Percentiles rank a stretch among this genome's conserved stretches.
These are phyloP conservation scores for Fusarium fracticaudum DNA, from an alignment of 2,329 filamentous ascomycete genomes.

Conservation along the genomic window DNA sequence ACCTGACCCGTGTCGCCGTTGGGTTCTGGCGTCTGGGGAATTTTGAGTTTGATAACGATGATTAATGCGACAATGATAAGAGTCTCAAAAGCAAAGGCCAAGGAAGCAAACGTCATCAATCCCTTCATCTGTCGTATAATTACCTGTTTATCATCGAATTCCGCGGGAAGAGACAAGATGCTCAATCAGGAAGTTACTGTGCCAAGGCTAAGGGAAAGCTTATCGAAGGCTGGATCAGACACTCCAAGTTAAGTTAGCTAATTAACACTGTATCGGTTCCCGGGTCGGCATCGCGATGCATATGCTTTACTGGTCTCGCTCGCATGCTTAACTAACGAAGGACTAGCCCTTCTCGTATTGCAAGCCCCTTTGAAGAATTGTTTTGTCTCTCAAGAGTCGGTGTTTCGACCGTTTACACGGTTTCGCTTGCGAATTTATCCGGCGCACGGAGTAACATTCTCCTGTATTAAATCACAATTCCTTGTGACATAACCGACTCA, in stretches of 20 bases:
- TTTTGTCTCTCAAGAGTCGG: neutral
- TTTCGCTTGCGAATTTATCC: constrained; percentile 16
- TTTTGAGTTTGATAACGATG: constrained; percentile 14
- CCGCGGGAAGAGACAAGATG: neutral
- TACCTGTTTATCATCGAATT: neutral
- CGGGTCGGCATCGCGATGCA: neutral
- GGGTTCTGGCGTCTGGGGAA: neutral
- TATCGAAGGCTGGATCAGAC: constrained; percentile 10
- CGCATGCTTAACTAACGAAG: neutral
- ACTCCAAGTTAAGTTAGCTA: neutral
- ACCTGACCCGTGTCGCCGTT: neutral
- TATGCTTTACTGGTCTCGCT: neutral
- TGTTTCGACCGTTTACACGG: neutral
- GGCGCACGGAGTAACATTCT: constrained; percentile 4
- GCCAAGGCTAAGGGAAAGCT: constrained; percentile 11
- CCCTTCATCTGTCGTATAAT: neutral
- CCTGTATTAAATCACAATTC: neutral
- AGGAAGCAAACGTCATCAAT: constrained; percentile 15
- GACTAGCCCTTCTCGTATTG: neutral
- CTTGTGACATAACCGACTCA: constrained; percentile 9
- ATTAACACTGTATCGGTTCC: neutral
- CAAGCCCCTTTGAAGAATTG: neutral
- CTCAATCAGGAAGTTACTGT: neutral
- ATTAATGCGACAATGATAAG: constrained; percentile 16
- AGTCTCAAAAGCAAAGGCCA: neutral